Percentiles rank a stretch among this genome's conserved stretches.
Conservation (phyloP, 2,329 filamentous ascomycete genomes). For the Diaporthe helianthi region DNA sequence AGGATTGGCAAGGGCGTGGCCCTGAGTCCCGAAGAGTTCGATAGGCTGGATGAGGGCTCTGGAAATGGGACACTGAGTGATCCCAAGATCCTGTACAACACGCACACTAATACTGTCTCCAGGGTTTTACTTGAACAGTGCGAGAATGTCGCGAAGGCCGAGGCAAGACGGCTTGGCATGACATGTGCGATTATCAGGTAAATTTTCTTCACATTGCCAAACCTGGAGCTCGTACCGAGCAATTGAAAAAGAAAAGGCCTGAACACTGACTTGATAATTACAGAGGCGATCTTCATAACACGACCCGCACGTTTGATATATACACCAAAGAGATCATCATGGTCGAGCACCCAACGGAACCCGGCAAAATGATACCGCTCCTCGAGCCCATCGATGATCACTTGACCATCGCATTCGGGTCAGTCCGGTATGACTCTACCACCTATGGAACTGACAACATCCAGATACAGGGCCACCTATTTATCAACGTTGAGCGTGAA, state of each 20-base stretch:
- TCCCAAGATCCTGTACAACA: not conserved
- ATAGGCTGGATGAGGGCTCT: rapidly evolving
- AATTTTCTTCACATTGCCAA: too few relatives aligned
- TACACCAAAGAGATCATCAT: not conserved
- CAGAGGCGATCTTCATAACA: not conserved
- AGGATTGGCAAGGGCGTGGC: not conserved
- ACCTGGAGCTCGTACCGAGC: too few relatives aligned
- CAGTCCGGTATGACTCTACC: not conserved
- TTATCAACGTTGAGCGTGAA: not conserved
- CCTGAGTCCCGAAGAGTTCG: rapidly evolving
- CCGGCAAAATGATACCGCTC: not conserved
- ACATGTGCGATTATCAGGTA: not conserved
- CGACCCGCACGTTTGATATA: not conserved
- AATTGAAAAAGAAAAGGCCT: too few relatives aligned
- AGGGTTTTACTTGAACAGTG: not conserved
- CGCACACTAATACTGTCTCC: not conserved
- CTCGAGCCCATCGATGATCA: not conserved
- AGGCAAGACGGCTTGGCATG: not conserved
- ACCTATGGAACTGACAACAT: not conserved
- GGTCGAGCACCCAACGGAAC: not conserved
- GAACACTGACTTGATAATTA: too few relatives aligned
- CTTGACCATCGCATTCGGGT: not conserved
- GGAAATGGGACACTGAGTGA: not conserved
- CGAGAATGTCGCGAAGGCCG: not conserved
- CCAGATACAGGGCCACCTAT: not conserved